phyloP scores from a whole-genome alignment of 179 eudicot genomes.

The Patellifolia procumbens region DNA sequence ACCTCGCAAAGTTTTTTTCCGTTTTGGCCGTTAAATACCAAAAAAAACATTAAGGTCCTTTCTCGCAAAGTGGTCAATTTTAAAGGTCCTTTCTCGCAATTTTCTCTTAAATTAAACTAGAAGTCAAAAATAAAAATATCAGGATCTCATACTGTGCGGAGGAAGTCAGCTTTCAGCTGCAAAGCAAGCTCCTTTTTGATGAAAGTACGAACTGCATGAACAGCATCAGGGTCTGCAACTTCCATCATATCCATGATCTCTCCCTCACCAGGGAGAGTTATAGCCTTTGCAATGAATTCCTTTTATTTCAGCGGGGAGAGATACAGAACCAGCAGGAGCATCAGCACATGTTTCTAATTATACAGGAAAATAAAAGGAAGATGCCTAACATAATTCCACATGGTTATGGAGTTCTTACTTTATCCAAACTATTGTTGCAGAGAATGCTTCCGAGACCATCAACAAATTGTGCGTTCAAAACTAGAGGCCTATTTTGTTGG shows the following conservation, averaged over 20 bases:
- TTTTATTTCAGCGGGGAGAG: conserved; percentile 16
- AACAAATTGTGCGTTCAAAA: conserved; percentile 68
- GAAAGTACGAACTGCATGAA: conserved; percentile 82
- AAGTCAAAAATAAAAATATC: too few species aligned
- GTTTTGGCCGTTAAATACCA: too few species aligned
- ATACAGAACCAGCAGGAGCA: background rate
- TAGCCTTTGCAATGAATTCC: conserved; percentile 91
- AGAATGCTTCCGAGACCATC: conserved; percentile 81
- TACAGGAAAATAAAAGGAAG: background rate
- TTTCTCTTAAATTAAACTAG: too few species aligned
- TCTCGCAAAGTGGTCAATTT: too few species aligned
- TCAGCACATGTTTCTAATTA: conserved; percentile 12
- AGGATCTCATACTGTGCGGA: too few species aligned
- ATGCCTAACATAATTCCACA: background rate
- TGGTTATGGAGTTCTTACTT: conserved; percentile 44
- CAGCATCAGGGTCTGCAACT: conserved; percentile 98
- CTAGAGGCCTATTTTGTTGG: conserved; percentile 77
- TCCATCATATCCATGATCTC: too few species aligned
- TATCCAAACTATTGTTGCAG: conserved; percentile 68
- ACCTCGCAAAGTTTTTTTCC: too few species aligned
- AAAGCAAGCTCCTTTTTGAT: conserved; percentile 86
- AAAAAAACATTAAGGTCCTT: too few species aligned
- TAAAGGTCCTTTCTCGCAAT: too few species aligned
- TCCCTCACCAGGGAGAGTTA: conserved; percentile 86
- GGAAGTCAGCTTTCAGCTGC: conserved; percentile 66